Base-by-base conservation (phyloP, 257 asterid genomes). In the Gentiana macrophylla region DNA sequence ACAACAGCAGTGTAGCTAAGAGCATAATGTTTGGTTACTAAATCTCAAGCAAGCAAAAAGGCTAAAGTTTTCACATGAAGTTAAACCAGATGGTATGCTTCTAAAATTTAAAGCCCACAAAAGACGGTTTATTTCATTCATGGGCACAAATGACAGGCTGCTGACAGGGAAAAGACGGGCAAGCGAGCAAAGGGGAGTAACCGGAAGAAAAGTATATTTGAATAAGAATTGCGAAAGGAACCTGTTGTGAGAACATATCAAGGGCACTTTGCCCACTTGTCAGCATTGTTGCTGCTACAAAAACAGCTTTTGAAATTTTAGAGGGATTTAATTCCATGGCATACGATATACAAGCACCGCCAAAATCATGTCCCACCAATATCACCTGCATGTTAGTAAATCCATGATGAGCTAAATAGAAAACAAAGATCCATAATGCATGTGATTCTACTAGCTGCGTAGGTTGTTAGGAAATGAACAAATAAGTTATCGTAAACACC, bases 311-410 rank as follows among this genome's bases (percentile, higher is more conserved):
- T 8, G 95, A 72, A 56, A 89, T 74, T 74, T 82, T 92, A 37
- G 78, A 48, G 11, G 91, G 86, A 70, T 75, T 77, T 56, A 70
- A 52, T 80, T 92, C 99, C 99, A 89, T 89, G 32, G 82, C 83
- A 71, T 79, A 82, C 50, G 99, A 82, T 74, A 89, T 71, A 68
- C 99, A 89, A 24, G 95, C 84, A 67, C 99, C 99, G 35, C 97
- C 99, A 69, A 92, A 89, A 80, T 92, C 99, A 72, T 92, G 99
- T 41, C 95, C 99, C 32, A 82, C 97, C 71, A 92, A 75, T 71
- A 89, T 84, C 52, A 92, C 96, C 99, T 92, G 90, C 82, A 68
- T 33, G 34, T 10, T 4, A 5, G 8, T 41, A 41, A 41, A 41
- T 10, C 11, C 46, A 3, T 41, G 46, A 41, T 1, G 46, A 41